Evolutionary conservation across 2,329 filamentous ascomycete species (phyloP).

Genomic region (Talaromyces piceae): DNA sequence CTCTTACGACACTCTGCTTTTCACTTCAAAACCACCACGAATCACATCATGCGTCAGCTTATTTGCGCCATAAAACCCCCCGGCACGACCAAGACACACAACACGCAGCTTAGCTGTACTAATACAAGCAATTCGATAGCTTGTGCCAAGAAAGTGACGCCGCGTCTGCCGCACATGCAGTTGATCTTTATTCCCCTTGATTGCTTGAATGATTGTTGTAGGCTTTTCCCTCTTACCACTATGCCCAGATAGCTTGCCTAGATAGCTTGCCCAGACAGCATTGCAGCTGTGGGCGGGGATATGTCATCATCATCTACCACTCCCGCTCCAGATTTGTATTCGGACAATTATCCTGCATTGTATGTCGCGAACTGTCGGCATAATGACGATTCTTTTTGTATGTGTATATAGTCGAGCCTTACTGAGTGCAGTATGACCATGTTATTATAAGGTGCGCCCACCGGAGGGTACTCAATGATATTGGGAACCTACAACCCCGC

Average conservation of each 20-base stretch:
- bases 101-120: background rate
- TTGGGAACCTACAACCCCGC: background rate
- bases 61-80: background rate
- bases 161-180: background rate
- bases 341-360: background rate
- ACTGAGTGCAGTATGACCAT: background rate
- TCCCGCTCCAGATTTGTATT: background rate
- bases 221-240: background rate
- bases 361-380: background rate
- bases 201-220: background rate
- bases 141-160: background rate
- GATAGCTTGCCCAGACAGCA: background rate
- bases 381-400: background rate
- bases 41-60: background rate
- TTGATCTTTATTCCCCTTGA: too few species aligned
- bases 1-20: background rate
- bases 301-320: conserved; percentile 1
- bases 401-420: too few species aligned
- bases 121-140: background rate
- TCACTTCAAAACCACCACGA: background rate
- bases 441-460: background rate
- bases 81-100: background rate
- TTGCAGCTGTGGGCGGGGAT: background rate
- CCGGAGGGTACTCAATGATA: background rate
- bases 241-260: too few species aligned